Evolutionary conservation across 352 stramenopile genomes (phyloP).

Genomic region (Phytophthora sp.): DNA sequence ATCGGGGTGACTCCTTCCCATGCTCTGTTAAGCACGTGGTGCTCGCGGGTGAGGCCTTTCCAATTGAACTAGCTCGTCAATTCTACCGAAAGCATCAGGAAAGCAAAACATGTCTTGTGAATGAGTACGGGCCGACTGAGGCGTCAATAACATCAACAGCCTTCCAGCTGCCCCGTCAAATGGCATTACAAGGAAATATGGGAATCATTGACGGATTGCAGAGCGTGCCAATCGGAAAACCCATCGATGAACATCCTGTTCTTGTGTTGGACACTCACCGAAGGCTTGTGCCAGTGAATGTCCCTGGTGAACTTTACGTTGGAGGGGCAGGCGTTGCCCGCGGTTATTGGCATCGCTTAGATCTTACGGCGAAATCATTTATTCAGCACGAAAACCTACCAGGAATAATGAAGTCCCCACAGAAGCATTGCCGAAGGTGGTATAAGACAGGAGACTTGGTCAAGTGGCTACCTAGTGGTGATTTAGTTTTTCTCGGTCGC

Average conservation of each 20-base stretch:
- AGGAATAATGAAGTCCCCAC: constrained; percentile 3
- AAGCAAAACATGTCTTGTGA: constrained; percentile 42
- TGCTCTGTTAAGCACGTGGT: constrained; percentile 44
- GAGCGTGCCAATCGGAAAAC: constrained; percentile 61
- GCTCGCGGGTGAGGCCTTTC: constrained; percentile 50
- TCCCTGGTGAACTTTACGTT: constrained; percentile 73
- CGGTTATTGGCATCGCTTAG: constrained; percentile 66
- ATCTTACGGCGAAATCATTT: constrained; percentile 39
- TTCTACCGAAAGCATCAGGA: constrained; percentile 46
- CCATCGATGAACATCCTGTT: constrained; percentile 50
- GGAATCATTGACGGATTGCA: constrained; percentile 19
- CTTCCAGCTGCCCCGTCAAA: constrained; percentile 34
- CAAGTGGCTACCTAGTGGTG: constrained; percentile 52
- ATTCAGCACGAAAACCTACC: constrained; percentile 26
- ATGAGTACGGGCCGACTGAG: constrained; percentile 64
- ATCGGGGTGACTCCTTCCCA: constrained; percentile 34
- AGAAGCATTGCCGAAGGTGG: constrained; percentile 25
- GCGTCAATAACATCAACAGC: constrained; percentile 58
- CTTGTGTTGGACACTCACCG: constrained; percentile 58
- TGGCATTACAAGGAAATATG: constrained; percentile 16
- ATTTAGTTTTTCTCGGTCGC: constrained; percentile 71
- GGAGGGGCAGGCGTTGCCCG: constrained; percentile 63
- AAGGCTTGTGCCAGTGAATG: constrained; percentile 51
- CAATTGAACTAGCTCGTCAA: constrained; percentile 47
- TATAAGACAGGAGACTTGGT: constrained; percentile 81